Base-by-base conservation (phyloP, 2,329 filamentous ascomycete species). In the Leptographium radiaticola region DNA sequence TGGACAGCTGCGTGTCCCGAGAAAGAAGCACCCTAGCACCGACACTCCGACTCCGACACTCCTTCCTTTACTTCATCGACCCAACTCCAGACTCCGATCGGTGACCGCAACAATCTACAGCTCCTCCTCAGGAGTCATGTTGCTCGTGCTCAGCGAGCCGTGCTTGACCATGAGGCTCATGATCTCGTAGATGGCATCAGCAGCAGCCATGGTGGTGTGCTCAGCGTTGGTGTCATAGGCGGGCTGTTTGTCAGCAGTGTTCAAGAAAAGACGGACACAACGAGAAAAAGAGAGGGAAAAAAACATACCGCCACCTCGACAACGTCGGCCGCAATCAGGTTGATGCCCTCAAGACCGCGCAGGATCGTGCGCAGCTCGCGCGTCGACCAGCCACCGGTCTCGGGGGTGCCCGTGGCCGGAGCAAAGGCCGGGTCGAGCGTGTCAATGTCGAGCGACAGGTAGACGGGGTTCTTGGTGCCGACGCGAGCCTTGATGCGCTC, bases 391-490 rank as follows among this genome's bases (percentile, higher is more conserved):
- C 85, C 84, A 11, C 85, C 84, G 0, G 84, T 87, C 71, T 88
- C 84, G 1, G 84, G 85, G 0, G 85, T 88, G 10, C 85, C 85
- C 0, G 84, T 88, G 0, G 82, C 84, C 13, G 84, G 85, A 0
- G 85, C 85, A 60, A 87, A 91, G 6, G 87, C 87, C 9, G 89
- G 89, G 65, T 95, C 89, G 4, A 95, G 73, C 0, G 87, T 89
- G 64, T 95, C 89, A 61, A 95, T 95, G 64, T 95, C 89, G 48
- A 94, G 83, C 8, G 81, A 87, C 36, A 94, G 70, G 64, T 94
- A 94, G 0, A 93, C 86, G 0, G 87, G 87, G 57, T 81, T 83
- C 53, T 76, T 75, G 25, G 82, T 84, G 10, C 86, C 87, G 18
- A 94, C 86, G 30, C 87, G 75, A 4, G 87, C 81, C 45, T 80